Evolutionary conservation across 164 flowering plant species (phyloP).

Genomic region (Umbellularia californica): DNA sequence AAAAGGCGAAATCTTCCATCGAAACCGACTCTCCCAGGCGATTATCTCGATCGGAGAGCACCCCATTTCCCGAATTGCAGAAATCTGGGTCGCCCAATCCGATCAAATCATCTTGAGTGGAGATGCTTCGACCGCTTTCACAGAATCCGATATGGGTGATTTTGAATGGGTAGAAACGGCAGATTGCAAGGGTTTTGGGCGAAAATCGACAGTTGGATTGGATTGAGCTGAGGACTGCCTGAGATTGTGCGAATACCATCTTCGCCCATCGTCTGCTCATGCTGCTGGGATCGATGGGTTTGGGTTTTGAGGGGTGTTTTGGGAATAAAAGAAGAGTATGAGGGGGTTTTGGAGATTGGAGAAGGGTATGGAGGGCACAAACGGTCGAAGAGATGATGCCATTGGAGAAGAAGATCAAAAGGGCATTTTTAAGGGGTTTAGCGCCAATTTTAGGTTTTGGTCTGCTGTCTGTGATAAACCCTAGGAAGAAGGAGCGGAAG

Average conservation of each 20-base stretch:
- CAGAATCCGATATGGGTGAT: constrained; percentile 6
- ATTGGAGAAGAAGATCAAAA: background rate
- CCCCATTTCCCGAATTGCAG: constrained; percentile 3
- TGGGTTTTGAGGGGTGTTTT: background rate
- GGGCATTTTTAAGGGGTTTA: background rate
- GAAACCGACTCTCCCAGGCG: constrained; percentile 22
- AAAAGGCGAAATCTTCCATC: constrained; percentile 39
- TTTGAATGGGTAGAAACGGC: constrained; percentile 2
- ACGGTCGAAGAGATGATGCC: background rate
- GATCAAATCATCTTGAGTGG: constrained; percentile 29
- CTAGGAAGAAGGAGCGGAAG: background rate
- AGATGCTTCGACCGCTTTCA: constrained; percentile 2
- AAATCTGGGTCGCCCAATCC: constrained; percentile 40
- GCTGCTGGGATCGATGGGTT: background rate
- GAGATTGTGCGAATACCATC: constrained; percentile 17
- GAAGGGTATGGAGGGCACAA: background rate
- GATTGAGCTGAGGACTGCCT: constrained; percentile 1
- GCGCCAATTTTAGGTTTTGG: background rate
- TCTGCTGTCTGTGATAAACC: background rate
- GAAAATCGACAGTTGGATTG: constrained; percentile 4
- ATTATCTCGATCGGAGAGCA: background rate
- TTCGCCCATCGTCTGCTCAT: constrained; percentile 23
- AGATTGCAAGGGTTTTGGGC: background rate
- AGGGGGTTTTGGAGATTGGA: background rate
- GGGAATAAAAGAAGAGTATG: background rate